These are phyloP conservation scores for Fusarium mangiferae DNA, from an alignment of 2,329 filamentous ascomycete genomes.

Conservation along the genomic window DNA sequence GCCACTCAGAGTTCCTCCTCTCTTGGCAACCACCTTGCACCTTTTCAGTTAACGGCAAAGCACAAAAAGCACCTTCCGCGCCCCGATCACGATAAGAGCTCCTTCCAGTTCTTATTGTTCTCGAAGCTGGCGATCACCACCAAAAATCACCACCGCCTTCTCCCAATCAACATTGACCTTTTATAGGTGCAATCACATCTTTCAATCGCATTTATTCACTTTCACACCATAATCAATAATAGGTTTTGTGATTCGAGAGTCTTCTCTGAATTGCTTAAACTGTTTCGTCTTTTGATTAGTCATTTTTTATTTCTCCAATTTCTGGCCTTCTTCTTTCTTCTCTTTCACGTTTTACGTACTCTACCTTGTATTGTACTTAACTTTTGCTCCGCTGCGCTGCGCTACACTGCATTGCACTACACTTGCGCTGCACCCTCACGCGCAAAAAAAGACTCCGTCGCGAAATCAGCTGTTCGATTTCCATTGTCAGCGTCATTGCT, in stretches of 20 bases:
- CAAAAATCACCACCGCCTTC: constrained; percentile 3
- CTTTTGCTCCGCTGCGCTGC: background rate
- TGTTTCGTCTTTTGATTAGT: constrained; percentile 24
- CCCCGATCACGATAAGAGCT: constrained; percentile 38
- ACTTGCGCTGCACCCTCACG: background rate
- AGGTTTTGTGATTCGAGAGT: constrained; percentile 25
- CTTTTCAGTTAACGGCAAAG: constrained; percentile 28
- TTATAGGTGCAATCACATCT: background rate
- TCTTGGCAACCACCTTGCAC: constrained; percentile 35
- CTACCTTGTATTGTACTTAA: constrained; percentile 5
- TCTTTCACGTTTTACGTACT: constrained; percentile 5
- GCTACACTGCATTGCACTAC: background rate
- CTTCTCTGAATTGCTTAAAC: constrained; percentile 8
- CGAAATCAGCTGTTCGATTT: constrained; percentile 13
- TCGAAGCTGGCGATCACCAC: constrained; percentile 32
- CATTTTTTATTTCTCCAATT: constrained; percentile 12
- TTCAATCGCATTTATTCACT: constrained; percentile 3
- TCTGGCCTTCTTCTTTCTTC: background rate
- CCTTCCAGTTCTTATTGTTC: constrained; percentile 29
- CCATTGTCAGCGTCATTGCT: constrained; percentile 33
- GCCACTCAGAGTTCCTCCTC: constrained; percentile 19
- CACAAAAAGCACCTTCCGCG: constrained; percentile 35
- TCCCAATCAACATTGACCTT: background rate
- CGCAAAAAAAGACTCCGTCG: constrained; percentile 6
- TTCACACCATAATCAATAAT: constrained; percentile 33